Evolutionary conservation across 2,329 filamentous ascomycete species (phyloP).

Genomic region (Diplocarpon mali): DNA sequence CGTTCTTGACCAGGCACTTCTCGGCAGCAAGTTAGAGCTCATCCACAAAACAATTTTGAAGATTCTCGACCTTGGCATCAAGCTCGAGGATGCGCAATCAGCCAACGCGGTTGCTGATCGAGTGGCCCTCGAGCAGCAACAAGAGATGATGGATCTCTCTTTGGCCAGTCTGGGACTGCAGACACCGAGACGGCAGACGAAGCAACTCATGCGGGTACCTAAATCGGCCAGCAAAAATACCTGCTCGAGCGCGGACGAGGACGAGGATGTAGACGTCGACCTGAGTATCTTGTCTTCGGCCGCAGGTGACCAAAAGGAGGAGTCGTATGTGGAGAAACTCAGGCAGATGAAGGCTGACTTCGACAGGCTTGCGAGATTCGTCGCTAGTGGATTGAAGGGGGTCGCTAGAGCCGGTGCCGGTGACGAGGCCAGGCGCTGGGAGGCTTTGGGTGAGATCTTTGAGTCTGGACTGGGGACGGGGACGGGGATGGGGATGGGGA

Average conservation of each 20-base stretch:
- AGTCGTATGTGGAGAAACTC: constrained; percentile 42
- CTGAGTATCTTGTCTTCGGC: constrained; percentile 30
- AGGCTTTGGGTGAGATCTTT: constrained; percentile 70
- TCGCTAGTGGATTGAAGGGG: constrained; percentile 61
- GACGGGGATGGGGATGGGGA: not conserved
- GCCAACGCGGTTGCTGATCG: constrained; percentile 22
- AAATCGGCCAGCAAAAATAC: constrained; percentile 22
- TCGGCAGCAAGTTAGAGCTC: constrained; percentile 55
- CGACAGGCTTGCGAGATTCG: constrained; percentile 55
- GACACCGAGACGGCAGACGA: constrained; percentile 22
- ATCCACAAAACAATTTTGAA: constrained; percentile 65
- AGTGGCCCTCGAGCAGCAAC: constrained; percentile 16
- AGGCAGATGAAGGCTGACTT: constrained; percentile 50
- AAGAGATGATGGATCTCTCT: constrained; percentile 24
- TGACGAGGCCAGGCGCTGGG: constrained; percentile 48
- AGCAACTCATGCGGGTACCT: constrained; percentile 13
- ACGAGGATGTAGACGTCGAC: constrained; percentile 28
- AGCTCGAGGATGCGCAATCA: constrained; percentile 50
- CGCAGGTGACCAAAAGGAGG: constrained; percentile 18
- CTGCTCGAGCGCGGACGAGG: constrained; percentile 29
- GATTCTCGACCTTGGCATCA: constrained; percentile 63
- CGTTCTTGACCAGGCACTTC: constrained; percentile 56
- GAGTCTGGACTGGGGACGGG: constrained; percentile 37
- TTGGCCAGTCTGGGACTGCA: constrained; percentile 25
- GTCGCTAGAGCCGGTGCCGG: constrained; percentile 65